Evolutionary conservation across 495 filamentous ascomycete genomes (phyloP).

Genomic region (Monascus purpureus): DNA sequence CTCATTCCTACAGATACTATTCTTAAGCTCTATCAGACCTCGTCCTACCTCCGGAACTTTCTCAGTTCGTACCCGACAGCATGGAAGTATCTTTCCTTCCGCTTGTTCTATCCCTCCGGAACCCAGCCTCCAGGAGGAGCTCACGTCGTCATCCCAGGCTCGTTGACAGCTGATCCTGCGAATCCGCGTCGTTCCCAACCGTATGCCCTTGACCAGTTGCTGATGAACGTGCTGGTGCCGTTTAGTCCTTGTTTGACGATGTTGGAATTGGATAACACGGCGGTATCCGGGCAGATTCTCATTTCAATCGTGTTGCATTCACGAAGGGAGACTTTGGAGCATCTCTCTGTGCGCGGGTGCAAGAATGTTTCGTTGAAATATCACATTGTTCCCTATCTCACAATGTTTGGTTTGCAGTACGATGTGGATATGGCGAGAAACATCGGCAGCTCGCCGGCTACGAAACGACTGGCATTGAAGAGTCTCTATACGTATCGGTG

Average conservation of each 20-base stretch:
- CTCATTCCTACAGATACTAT: slow-evolving; percentile 42
- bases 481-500: slow-evolving; percentile 49
- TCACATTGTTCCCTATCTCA: slow-evolving; percentile 45
- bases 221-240: slow-evolving; percentile 40
- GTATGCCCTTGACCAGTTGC: slow-evolving; percentile 42
- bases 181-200: slow-evolving; percentile 36
- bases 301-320: slow-evolving; percentile 37
- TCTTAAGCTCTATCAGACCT: slow-evolving; percentile 44
- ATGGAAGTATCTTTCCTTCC: slow-evolving; percentile 48
- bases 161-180: slow-evolving; percentile 14
- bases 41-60: slow-evolving; percentile 38
- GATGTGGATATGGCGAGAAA: slow-evolving; percentile 27
- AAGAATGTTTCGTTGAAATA: slow-evolving; percentile 55
- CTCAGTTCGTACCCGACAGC: slow-evolving; percentile 43
- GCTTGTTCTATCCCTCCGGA: slow-evolving; percentile 33
- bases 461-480: slow-evolving; percentile 35
- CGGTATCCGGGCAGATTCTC: slow-evolving; percentile 41
- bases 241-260: slow-evolving; percentile 41
- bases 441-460: slow-evolving; percentile 17
- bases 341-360: slow-evolving; percentile 48
- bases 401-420: slow-evolving; percentile 33
- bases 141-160: slow-evolving; percentile 20
- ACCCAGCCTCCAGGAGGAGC: slow-evolving; percentile 13
- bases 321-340: slow-evolving; percentile 38
- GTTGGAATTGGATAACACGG: slow-evolving; percentile 48